phyloP scores from a whole-genome alignment of 306 rosid species.

The Pyrus betulifolia region DNA sequence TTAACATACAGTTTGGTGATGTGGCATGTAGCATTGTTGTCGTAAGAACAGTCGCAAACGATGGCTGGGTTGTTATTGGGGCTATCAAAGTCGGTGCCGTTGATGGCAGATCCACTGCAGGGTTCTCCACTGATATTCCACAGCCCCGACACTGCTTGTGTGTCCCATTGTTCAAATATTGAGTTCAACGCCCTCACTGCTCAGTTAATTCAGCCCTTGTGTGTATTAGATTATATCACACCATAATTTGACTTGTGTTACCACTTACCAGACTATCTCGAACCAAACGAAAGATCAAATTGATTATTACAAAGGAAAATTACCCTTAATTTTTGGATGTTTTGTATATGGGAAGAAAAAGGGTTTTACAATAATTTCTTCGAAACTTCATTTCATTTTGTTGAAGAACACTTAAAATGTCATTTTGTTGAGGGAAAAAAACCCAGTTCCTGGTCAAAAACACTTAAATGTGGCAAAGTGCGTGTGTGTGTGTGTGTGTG shows the following conservation, averaged over 20 bases:
- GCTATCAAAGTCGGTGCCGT: not conserved
- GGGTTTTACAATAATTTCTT: too few species aligned
- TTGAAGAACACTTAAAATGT: too few species aligned
- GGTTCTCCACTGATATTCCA: conserved; percentile 29
- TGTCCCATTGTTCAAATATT: conserved; percentile 15
- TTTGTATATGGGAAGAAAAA: too few species aligned
- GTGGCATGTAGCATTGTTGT: conserved; percentile 5
- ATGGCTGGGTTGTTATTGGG: not conserved
- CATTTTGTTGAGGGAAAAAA: too few species aligned
- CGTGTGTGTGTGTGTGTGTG: too few species aligned
- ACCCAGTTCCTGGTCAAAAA: too few species aligned
- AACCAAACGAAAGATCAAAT: too few species aligned
- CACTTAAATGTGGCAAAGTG: too few species aligned
- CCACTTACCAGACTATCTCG: not conserved
- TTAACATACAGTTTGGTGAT: conserved; percentile 17
- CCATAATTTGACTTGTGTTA: not conserved
- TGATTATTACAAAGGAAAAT: not conserved
- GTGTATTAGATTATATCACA: not conserved
- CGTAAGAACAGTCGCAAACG: conserved; percentile 6
- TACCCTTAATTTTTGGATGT: too few species aligned
- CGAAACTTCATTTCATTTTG: too few species aligned
- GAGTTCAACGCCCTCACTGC: conserved; percentile 24
- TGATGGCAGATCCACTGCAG: conserved; percentile 14
- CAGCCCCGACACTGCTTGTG: not conserved
- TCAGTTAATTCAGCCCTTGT: not conserved